These are phyloP conservation scores for Aureobasidium sp. DNA, from an alignment of 2,329 filamentous ascomycete species.

Conservation along the genomic window DNA sequence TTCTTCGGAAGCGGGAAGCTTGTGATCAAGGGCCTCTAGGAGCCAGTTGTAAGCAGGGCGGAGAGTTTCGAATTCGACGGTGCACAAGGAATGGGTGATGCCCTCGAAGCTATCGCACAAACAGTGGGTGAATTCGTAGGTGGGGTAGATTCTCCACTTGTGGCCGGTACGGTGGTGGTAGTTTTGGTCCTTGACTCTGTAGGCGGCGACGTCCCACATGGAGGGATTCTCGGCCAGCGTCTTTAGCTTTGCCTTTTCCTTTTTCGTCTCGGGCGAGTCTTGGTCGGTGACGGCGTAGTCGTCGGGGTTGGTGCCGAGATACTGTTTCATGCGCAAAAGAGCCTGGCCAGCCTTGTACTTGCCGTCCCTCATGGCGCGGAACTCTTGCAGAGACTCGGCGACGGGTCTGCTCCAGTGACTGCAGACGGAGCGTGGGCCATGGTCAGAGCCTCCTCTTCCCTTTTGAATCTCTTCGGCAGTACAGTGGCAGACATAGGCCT, in stretches of 20 bases:
- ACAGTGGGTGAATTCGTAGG: constrained; percentile 83
- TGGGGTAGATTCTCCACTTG: constrained; percentile 90
- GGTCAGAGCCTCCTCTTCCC: constrained; percentile 71
- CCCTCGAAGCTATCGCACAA: constrained; percentile 87
- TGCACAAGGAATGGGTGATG: constrained; percentile 89
- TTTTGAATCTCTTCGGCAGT: constrained; percentile 75
- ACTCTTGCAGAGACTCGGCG: constrained; percentile 73
- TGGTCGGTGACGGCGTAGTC: constrained; percentile 28
- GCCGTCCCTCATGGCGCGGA: constrained; percentile 83
- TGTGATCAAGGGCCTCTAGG: constrained; percentile 72
- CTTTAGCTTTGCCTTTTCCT: constrained; percentile 29
- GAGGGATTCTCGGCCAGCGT: constrained; percentile 68
- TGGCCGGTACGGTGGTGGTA: constrained; percentile 72
- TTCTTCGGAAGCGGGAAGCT: constrained; percentile 54
- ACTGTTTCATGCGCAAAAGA: constrained; percentile 90
- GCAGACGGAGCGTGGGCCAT: constrained; percentile 69
- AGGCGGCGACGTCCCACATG: constrained; percentile 94
- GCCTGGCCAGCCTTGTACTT: constrained; percentile 81
- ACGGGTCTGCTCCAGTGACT: constrained; percentile 66
- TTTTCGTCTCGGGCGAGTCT: constrained; percentile 28
- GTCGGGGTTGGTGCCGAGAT: constrained; percentile 44
- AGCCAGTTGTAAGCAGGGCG: constrained; percentile 88
- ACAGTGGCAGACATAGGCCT: constrained; percentile 81
- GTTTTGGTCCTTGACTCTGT: constrained; percentile 68
- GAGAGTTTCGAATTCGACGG: constrained; percentile 81